Conservation (phyloP, 306 rosid genomes). For the Cercis canadensis region DNA sequence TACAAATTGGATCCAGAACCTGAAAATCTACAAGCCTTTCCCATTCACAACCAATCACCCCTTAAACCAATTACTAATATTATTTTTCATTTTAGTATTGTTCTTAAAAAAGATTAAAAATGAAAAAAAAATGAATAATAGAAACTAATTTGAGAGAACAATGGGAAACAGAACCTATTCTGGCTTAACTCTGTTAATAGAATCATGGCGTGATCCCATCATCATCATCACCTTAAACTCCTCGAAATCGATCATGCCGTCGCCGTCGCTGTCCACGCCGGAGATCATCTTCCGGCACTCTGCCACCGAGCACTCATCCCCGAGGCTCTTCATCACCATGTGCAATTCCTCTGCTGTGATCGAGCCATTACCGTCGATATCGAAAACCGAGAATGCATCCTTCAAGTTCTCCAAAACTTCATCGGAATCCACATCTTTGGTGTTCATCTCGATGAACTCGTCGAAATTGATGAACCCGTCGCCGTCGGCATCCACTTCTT, state of each 20-base stretch:
- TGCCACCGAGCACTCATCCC: constrained; percentile 77
- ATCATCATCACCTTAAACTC: constrained; percentile 92
- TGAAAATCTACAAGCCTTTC: too few relatives aligned
- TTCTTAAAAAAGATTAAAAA: too few relatives aligned
- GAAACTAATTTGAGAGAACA: too few relatives aligned
- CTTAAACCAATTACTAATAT: too few relatives aligned
- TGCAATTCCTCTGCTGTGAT: constrained; percentile 86
- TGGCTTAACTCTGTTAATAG: constrained; percentile 43
- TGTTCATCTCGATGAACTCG: constrained; percentile 83
- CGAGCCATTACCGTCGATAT: constrained; percentile 82
- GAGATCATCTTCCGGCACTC: constrained; percentile 87
- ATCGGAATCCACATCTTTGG: constrained; percentile 74
- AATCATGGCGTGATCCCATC: constrained; percentile 70
- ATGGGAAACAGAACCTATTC: not conserved
- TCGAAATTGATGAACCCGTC: constrained; percentile 80
- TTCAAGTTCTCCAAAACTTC: constrained; percentile 78
- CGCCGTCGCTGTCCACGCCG: constrained; percentile 84
- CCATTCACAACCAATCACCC: too few relatives aligned
- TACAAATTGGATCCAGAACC: too few relatives aligned
- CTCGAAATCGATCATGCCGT: constrained; percentile 85
- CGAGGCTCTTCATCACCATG: constrained; percentile 72
- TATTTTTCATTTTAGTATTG: too few relatives aligned
- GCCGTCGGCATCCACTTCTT: constrained; percentile 83
- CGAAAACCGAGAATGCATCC: constrained; percentile 88
- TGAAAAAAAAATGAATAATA: too few relatives aligned